phyloP scores from a whole-genome alignment of 129 eudicot species.

The Heracleum sosnowskyi region DNA sequence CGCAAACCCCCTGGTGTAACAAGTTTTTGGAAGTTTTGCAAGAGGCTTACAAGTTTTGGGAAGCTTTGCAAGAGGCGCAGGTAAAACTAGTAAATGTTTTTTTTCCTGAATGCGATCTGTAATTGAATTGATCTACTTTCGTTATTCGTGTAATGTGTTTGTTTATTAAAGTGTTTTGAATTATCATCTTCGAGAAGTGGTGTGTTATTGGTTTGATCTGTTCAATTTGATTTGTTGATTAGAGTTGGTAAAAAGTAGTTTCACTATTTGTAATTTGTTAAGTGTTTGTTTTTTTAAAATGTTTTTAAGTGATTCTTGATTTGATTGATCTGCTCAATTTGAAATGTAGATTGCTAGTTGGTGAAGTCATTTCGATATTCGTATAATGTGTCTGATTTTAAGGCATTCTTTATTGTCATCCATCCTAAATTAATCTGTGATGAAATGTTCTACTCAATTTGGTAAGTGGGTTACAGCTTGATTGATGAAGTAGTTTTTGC shows the following conservation, averaged over 20 bases:
- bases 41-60: no score
- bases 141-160: background rate
- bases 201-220: background rate
- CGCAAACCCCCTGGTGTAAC: conserved; percentile 99
- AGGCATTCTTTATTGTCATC: background rate
- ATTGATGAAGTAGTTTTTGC: background rate
- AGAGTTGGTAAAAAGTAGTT: no score
- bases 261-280: no score
- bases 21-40: no score
- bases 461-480: background rate
- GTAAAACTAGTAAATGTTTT: no score
- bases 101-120: background rate
- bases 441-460: background rate
- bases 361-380: no score
- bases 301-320: background rate
- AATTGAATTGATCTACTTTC: background rate
- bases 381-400: no score
- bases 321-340: conserved; percentile 1
- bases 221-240: background rate
- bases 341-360: background rate
- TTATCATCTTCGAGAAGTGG: background rate
- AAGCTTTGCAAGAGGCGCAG: no score
- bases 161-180: background rate
- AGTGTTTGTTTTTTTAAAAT: background rate
- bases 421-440: background rate